phyloP scores from a whole-genome alignment of 2,329 filamentous ascomycete genomes.

The Sporothrix inflata region DNA sequence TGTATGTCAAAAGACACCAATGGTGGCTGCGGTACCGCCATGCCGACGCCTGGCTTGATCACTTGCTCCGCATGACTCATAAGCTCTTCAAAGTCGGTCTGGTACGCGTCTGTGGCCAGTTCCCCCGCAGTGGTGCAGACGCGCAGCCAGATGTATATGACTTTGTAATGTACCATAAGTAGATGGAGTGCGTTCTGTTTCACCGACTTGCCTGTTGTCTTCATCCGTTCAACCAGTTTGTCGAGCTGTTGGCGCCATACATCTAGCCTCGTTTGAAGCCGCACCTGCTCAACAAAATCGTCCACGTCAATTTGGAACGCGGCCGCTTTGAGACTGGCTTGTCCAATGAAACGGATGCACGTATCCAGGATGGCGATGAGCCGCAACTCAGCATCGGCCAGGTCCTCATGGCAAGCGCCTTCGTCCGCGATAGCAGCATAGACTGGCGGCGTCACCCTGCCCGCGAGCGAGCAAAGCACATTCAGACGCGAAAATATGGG shows the following conservation, averaged over 20 bases:
- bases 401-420: background rate
- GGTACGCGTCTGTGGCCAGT: background rate
- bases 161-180: background rate
- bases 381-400: background rate
- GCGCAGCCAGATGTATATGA: conserved; percentile 12
- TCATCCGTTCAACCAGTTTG: background rate
- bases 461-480: background rate
- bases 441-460: background rate
- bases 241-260: background rate
- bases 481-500: conserved; percentile 10
- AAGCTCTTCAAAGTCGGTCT: background rate
- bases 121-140: conserved; percentile 5
- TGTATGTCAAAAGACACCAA: conserved; percentile 14
- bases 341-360: background rate
- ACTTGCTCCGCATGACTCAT: background rate
- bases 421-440: background rate
- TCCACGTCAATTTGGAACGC: conserved; percentile 1
- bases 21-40: background rate
- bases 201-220: background rate
- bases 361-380: background rate
- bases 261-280: background rate
- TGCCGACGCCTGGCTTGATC: background rate
- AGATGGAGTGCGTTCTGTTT: background rate
- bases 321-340: background rate
- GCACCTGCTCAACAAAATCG: background rate